Base-by-base conservation (phyloP, 2,329 filamentous ascomycete species). In the Fragosphaeria purpurea region DNA sequence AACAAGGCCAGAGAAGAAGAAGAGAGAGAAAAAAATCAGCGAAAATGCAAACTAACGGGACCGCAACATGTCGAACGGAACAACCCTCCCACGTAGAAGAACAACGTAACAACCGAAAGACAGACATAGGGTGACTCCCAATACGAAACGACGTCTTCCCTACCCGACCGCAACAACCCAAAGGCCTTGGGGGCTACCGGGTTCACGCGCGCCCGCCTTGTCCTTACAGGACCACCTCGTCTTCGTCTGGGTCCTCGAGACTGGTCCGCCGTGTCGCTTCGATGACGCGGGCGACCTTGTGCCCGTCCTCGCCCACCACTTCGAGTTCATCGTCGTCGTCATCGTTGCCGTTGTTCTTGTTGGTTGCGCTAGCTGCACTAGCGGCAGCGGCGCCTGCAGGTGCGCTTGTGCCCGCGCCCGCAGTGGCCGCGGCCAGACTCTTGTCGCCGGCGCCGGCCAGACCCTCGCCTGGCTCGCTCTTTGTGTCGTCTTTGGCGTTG, bases 171-270 rank as follows among this genome's bases (percentile, higher is more conserved):
- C 22, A 22, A 22, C 22, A 22, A 22, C 22, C 22, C 22, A 22
- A 22, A 22, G 22, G 22, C 22, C 22, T 22, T 22, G 22, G 22
- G 22, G 22, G 22, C 22, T 22, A 22, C 3, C 22, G 22, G 22
- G 22, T 22, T 22, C 22, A 22, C 22, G 22, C 22, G 22, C 22
- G 22, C 22, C 22, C 22, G 22, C 22, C 22, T 22, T 22, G 22
- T 22, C 22, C 22, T 22, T 34, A 55, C 33, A 70, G 61, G 35
- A 73, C 71, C 45, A 70, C 67, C 53, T 74, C 72, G 10, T 76
- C 74, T 39, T 76, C 76, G 51, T 80, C 77, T 6, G 75, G 73
- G 50, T 80, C 77, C 61, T 81, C 77, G 46, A 81, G 77, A 61
- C 76, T 80, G 38, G 75, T 80, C 56, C 77, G 65, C 49, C 71